A percentile compares a stretch with the other conserved stretches of the same genome.
Conservation (phyloP, 495 filamentous ascomycete species). For the Polyplosphaeria fusca region DNA sequence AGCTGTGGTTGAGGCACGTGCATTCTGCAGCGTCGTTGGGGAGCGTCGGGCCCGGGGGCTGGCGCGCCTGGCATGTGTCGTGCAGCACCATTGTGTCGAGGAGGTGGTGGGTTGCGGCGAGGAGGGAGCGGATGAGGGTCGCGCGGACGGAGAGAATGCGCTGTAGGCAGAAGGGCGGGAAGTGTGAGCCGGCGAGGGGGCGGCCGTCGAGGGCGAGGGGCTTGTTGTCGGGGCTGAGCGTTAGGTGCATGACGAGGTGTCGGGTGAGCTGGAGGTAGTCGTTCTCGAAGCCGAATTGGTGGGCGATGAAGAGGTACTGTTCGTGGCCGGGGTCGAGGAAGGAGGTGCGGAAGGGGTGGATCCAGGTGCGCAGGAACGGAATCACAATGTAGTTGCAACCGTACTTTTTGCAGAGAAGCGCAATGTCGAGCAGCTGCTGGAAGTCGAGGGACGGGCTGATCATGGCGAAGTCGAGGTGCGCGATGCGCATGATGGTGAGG, state of each 20-base stretch:
- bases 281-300: conserved; percentile 22
- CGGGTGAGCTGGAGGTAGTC: conserved; percentile 3
- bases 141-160: neutral
- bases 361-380: conserved; percentile 8
- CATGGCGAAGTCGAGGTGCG: conserved; percentile 1
- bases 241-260: conserved; percentile 5
- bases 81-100: neutral
- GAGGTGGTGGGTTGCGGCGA: neutral
- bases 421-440: conserved; percentile 8
- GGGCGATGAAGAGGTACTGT: conserved; percentile 17
- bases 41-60: conserved; percentile 1
- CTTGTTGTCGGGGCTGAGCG: neutral
- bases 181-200: neutral
- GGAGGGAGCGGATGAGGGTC: neutral
- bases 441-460: conserved; percentile 3
- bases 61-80: too few species aligned
- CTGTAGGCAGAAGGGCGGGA: neutral
- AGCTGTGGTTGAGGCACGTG: conserved; percentile 17
- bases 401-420: conserved; percentile 6
- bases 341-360: neutral
- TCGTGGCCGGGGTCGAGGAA: conserved; percentile 6
- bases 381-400: neutral
- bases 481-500: conserved; percentile 15
- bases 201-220: neutral
- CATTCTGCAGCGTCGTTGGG: neutral